Conservation (phyloP, 2,329 filamentous ascomycete species). For the Claviceps quebecensis region DNA sequence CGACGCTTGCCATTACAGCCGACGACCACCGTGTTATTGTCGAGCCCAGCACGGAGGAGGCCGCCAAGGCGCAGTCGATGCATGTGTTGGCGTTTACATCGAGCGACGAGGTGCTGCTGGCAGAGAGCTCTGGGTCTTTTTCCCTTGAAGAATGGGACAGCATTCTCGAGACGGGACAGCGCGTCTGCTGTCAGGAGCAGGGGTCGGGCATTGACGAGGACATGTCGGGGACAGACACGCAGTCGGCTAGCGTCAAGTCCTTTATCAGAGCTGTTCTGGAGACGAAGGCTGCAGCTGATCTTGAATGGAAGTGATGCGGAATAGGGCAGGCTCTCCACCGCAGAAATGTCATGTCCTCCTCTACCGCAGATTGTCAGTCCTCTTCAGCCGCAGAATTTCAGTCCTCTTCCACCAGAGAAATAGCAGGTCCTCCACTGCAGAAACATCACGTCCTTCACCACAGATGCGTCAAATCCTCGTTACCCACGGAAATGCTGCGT, state of each 20-base stretch:
- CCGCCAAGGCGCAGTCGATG: conserved; percentile 50
- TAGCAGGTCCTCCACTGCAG: too few relatives aligned
- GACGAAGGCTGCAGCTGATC: conserved; percentile 35
- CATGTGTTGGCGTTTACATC: conserved; percentile 80
- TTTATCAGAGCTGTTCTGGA: conserved; percentile 51
- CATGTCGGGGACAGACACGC: conserved; percentile 29
- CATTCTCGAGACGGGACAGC: conserved; percentile 49
- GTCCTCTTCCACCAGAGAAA: neutral
- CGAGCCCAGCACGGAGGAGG: conserved; percentile 49
- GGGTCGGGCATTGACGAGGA: conserved; percentile 26
- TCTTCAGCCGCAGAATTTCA: neutral
- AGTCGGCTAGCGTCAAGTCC: conserved; percentile 37
- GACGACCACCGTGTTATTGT: conserved; percentile 30
- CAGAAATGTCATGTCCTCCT: neutral
- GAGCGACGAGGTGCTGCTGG: conserved; percentile 56
- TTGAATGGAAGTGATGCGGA: conserved; percentile 42
- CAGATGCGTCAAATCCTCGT: too few relatives aligned
- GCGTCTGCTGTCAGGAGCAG: conserved; percentile 42
- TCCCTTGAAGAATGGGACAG: conserved; percentile 61
- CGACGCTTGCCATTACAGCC: conserved; percentile 44
- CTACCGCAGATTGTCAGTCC: neutral
- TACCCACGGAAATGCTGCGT: too few relatives aligned
- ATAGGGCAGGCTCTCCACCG: neutral
- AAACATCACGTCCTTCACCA: too few relatives aligned
- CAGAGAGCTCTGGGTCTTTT: conserved; percentile 72